Base-by-base conservation (phyloP, 140 eudicot species). In the Artemisia princeps region DNA sequence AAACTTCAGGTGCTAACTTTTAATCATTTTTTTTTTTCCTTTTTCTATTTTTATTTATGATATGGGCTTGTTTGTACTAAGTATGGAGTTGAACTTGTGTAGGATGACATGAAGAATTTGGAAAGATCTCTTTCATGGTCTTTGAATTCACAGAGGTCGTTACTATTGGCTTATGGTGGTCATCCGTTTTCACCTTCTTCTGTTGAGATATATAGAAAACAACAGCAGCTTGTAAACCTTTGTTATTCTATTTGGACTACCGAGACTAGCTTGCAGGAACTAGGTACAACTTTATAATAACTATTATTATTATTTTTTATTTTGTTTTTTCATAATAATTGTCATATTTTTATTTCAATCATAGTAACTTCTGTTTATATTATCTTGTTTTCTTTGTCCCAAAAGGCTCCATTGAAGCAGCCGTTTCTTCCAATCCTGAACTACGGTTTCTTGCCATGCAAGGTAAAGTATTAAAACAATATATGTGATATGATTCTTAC, bases 131-230 rank as follows among this genome's bases (percentile, higher is more conserved):
- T 73, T 45, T 77, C 83, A 2, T 79, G 81, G 81, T 70, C 84
- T 68, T 71, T 86, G 7, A 75, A 50, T 54, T 86, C 87, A 19
- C 87, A 80, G 59, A 86, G 75, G 73, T 86, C 99, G 10, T 79
- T 94, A 74, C 77, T 94, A 13, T 94, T 95, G 99, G 72, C 74
- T 2, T 77, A 84, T 64, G 99, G 99, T 44, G 99, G 99, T 71
- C 99, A 94, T 75, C 99, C 99, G 1, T 49, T 55, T 78, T 8
- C 80, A 52, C 95, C 99, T 53, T 68, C 83, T 61, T 78, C 90
- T 59, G 78, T 80, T 49, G 88, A 82, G 58, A 42, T 84, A 56
- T 80, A 78, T 75, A 60, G 60, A 24, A 75, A 84, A 56, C 90
- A 84, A 60, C 72, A 65, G 30, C 88, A 84, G 75, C 80, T 94